Base-by-base conservation (phyloP, 257 asterid species). In the Jasminum sambac region DNA sequence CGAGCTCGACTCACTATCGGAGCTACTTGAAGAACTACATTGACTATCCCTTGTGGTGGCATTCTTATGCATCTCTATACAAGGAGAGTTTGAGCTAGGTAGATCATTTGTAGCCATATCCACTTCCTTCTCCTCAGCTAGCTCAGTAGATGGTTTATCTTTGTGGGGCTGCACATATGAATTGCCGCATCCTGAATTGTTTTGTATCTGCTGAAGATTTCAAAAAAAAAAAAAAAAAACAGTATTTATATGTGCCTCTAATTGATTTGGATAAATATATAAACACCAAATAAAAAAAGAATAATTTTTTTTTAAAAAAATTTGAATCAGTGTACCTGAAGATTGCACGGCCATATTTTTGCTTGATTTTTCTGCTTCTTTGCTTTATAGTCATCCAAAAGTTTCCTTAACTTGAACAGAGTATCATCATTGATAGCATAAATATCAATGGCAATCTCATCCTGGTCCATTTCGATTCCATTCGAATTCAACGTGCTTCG, bases 401-500 rank as follows among this genome's bases (percentile, higher is more conserved):
- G 97, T 79, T 85, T 85, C 77, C 96, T 87, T 68, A 93, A 61
- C 7, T 73, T 80, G 60, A 86, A 89, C 63, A 93, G 74, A 36
- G 84, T 84, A 57, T 86, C 95, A 67, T 87, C 92, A 57, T 80
- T 64, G 14, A 90, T 80, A 11, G 86, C 73, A 13, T 87, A 95
- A 74, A 92, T 72, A 73, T 92, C 98, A 65, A 93, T 83, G 81
- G 90, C 97, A 59, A 93, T 90, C 87, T 89, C 97, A 55, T 87
- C 95, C 68, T 90, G 96, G 30, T 71, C 75, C 41, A 75, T 84
- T 77, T 88, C 83, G 74, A 79, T 76, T 69, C 84, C 67, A 71
- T 75, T 82, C 30, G n/a, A 72, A n/a, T n/a, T n/a, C n/a, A n/a
- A 66, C 73, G 88, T 72, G 79, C 81, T 81, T 76, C 78, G 84